Evolutionary conservation across 2,329 filamentous ascomycete genomes (phyloP), one percentile per base, ranked within the genome.

Genomic region (Clonostachys byssicola): DNA sequence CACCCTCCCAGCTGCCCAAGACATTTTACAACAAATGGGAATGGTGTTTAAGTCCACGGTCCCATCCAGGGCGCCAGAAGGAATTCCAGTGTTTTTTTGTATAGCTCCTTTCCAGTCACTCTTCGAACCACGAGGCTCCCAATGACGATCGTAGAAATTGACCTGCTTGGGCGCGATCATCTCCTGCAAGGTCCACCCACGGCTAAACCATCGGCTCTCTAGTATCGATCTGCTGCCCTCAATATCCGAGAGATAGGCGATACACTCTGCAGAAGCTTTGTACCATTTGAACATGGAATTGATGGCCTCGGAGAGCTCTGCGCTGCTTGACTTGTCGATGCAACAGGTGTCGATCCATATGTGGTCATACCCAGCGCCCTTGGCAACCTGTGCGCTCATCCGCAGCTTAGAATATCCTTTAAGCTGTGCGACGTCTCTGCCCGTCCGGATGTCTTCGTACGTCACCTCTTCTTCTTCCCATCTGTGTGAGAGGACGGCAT

Each of bases 151-250:
- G 47, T 56, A 67, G 48, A 70, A 68, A 5, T 47, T 33, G 1
- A 65, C 34, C 2, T 49, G 46, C 2, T 18, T 23, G 0, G 62
- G 62, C 0, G 64, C 85, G 10, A 89, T 74, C 0, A 86, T 83
- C 61, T 89, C 81, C 58, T 85, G 85, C 50, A 85, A 66, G 0
- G 83, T 87, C 56, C 81, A 78, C 13, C 63, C 62, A 78, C 74
- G 51, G 4, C 52, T 59, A 44, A 65, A 66, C 62, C 63, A 67
- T 14, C 42, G 16, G 5, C 42, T 30, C 23, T 30, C 17, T n/a
- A n/a, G 3, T 12, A 43, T 16, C 30, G 36, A 30, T 20, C 20
- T 9, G 12, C 16, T 30, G 10, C 13, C 42, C 36, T 14, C 36
- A 17, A 39, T 14, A 39, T 56, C 54, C 20, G 46, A 49, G 7